These are phyloP conservation scores for Hypoxylon fragiforme DNA, from an alignment of 495 filamentous ascomycete genomes.

Conservation along the genomic window DNA sequence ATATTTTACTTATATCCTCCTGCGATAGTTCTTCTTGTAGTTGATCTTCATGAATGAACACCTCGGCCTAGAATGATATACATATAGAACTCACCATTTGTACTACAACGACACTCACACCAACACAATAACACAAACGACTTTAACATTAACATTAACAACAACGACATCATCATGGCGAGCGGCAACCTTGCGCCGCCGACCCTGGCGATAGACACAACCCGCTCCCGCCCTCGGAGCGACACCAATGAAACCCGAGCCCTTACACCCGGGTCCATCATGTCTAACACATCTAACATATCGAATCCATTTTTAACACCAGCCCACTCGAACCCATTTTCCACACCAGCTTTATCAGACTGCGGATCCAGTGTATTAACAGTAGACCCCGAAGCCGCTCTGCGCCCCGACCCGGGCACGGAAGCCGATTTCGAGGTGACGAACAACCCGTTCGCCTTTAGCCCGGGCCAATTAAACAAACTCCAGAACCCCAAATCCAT, in stretches of 20 bases:
- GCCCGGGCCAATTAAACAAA: slow-evolving; percentile 79
- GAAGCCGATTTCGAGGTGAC: slow-evolving; percentile 73
- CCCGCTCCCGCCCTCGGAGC: slow-evolving; percentile 33
- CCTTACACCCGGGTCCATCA: slow-evolving; percentile 32
- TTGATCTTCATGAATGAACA: too few relatives aligned
- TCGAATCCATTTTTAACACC: slow-evolving; percentile 38
- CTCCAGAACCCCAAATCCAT: slow-evolving; percentile 81
- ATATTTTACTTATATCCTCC: too few relatives aligned
- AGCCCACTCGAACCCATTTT: slow-evolving; percentile 32
- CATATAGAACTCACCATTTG: too few relatives aligned
- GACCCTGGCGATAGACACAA: slow-evolving; percentile 26
- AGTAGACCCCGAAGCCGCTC: slow-evolving; percentile 27
- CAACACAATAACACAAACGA: too few relatives aligned
- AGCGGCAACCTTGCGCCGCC: slow-evolving; percentile 33
- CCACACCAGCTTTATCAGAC: slow-evolving; percentile 32
- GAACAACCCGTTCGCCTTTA: slow-evolving; percentile 81
- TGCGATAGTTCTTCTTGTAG: too few relatives aligned
- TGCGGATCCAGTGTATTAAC: slow-evolving; percentile 33
- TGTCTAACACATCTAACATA: slow-evolving; percentile 25
- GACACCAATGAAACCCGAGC: slow-evolving; percentile 37
- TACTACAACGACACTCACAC: too few relatives aligned
- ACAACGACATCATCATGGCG: slow-evolving; percentile 23
- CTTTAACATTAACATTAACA: neutral
- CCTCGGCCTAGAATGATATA: too few relatives aligned
- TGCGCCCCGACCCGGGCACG: slow-evolving; percentile 65